These are phyloP conservation scores for Fragosphaeria purpurea DNA, from an alignment of 2,329 filamentous ascomycete genomes.

Conservation along the genomic window DNA sequence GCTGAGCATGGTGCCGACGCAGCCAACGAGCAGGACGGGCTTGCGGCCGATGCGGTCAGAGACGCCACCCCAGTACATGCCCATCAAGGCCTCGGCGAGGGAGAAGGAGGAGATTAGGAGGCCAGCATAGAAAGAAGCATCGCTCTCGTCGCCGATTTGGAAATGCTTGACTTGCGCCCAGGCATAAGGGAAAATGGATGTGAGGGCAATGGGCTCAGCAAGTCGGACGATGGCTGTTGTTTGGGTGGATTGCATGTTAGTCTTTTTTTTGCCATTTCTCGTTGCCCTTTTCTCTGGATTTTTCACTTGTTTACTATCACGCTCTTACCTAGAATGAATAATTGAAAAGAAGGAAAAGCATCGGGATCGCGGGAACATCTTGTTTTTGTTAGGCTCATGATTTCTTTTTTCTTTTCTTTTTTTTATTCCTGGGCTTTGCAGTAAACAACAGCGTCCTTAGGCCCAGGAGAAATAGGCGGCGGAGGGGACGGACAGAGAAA, in stretches of 20 bases:
- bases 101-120: slow-evolving; percentile 80
- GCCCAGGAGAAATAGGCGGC: too few species aligned
- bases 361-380: slow-evolving; percentile 50
- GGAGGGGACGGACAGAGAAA: too few species aligned
- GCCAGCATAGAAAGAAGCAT: slow-evolving; percentile 83
- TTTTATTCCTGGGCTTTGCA: background rate
- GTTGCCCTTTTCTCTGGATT: too few species aligned
- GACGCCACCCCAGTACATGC: slow-evolving; percentile 78
- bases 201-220: slow-evolving; percentile 85
- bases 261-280: background rate
- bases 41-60: slow-evolving; percentile 79
- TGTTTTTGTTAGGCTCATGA: slow-evolving; percentile 44
- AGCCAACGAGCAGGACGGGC: slow-evolving; percentile 73
- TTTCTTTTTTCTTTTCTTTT: background rate
- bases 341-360: slow-evolving; percentile 71
- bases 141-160: slow-evolving; percentile 56
- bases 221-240: slow-evolving; percentile 75
- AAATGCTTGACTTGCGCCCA: slow-evolving; percentile 75
- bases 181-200: slow-evolving; percentile 87
- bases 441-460: too few species aligned
- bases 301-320: background rate
- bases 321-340: slow-evolving; percentile 70
- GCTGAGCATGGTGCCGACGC: slow-evolving; percentile 70
- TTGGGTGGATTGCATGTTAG: background rate
- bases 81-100: slow-evolving; percentile 70